These are phyloP conservation scores for Taxillus chinensis DNA, from an alignment of 164 flowering plant genomes.

Conservation along the genomic window DNA sequence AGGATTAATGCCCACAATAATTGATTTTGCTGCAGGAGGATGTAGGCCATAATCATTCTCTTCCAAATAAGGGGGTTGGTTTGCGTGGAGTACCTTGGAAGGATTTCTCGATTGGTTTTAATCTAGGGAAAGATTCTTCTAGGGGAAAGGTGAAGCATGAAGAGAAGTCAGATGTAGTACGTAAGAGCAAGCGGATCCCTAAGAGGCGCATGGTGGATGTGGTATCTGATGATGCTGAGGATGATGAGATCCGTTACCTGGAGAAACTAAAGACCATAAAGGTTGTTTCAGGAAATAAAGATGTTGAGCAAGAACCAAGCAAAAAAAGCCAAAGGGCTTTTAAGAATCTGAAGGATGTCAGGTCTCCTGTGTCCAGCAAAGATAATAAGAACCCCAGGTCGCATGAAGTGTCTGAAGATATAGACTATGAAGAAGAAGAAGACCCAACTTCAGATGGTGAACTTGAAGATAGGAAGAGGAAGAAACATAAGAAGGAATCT, in stretches of 20 bases:
- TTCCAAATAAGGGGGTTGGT: slow-evolving; percentile 31
- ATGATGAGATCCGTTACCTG: background rate
- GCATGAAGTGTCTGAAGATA: background rate
- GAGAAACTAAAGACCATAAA: background rate
- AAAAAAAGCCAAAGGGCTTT: background rate
- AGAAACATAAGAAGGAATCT: background rate
- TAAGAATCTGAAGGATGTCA: too few species aligned
- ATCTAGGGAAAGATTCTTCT: slow-evolving; percentile 1
- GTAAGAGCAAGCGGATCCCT: slow-evolving; percentile 78
- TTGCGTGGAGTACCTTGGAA: slow-evolving; percentile 75
- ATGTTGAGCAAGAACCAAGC: background rate
- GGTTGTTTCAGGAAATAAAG: background rate
- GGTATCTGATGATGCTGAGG: slow-evolving; percentile 26
- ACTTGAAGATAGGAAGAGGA: background rate
- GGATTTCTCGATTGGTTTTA: slow-evolving; percentile 50
- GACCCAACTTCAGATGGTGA: background rate
- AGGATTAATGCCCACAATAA: too few species aligned
- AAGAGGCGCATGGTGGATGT: slow-evolving; percentile 61
- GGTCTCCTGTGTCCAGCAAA: too few species aligned
- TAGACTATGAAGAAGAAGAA: slow-evolving; percentile 1
- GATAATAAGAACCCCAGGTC: background rate
- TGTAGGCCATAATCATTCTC: slow-evolving; percentile 28
- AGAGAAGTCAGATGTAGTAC: slow-evolving; percentile 8
- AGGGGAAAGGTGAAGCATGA: too few species aligned
- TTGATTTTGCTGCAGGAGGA: slow-evolving; percentile 28